Base-by-base conservation (phyloP, 1,139 yeast genomes). In the Wickerhamomyces sp. region DNA sequence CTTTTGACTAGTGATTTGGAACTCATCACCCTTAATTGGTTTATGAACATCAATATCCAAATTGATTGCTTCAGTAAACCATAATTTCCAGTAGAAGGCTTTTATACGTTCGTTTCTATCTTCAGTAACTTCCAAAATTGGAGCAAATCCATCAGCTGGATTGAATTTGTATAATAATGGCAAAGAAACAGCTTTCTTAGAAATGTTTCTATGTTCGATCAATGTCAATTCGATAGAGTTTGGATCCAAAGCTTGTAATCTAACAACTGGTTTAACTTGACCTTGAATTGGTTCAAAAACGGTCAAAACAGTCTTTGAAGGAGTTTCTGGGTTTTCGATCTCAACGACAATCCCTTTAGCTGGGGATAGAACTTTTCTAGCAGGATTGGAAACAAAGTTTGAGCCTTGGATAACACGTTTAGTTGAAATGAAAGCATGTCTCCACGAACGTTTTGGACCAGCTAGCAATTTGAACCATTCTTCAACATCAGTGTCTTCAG, bases 11-110 rank as follows among this genome's bases (percentile, higher is more conserved):
- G 86, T 78, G 46, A 92, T 82, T 28, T 74, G 74, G 46, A 81
- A 73, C 37, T 78, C 72, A 29, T 78, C 90, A 44, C 72, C 72
- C 59, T 79, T 70, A 49, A 84, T 81, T 35, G 79, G 73, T 55
- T 81, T 72, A 54, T 81, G 74, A 47, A 84, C 85, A 58, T 82
- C 83, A 49, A 82, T 79, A 47, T 78, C 74, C 48, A 74, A 64
- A 60, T 74, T 65, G 56, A 80, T 74, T 54, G 81, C 78, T 44
- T 78, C 70, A 49, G 96, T 96, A 59, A 88, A 89, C 99, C 99
- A 92, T 56, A 89, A 73, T 61, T 82, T 81, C 98, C 98, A 94
- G 80, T 92, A 92, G 72, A 92, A 88, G 64, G 82, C 81, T 73
- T 92, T 92, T 65, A 94, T 90, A 66, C 97, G 80, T 43, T 78